Evolutionary conservation across 202 grass and related monocot species (phyloP).

Genomic region (Cymbopogon flexuosus): DNA sequence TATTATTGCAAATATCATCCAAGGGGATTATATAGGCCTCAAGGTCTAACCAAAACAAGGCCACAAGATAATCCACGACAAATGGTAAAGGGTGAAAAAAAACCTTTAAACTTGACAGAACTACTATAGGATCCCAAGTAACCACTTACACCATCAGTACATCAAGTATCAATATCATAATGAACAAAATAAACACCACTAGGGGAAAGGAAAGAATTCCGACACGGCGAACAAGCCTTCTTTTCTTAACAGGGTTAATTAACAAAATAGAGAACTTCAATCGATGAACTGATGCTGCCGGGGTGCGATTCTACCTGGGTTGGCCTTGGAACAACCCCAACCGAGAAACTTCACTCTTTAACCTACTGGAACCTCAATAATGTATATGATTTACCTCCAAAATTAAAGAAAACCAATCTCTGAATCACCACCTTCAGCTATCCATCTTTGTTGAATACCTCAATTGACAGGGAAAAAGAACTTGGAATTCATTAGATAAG

Average conservation of each 20-base stretch:
- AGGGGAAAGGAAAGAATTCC: constrained; percentile 44
- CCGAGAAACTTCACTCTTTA: constrained; percentile 42
- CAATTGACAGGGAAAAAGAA: constrained; percentile 43
- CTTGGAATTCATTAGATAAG: constrained; percentile 42
- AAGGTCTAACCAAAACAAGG: constrained; percentile 47
- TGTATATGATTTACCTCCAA: constrained; percentile 55
- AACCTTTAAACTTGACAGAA: constrained; percentile 33
- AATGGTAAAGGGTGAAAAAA: constrained; percentile 24
- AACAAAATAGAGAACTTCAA: constrained; percentile 36
- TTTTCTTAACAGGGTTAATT: constrained; percentile 46
- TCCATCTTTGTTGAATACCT: constrained; percentile 38
- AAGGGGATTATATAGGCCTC: constrained; percentile 43
- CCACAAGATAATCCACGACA: constrained; percentile 29
- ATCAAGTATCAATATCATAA: constrained; percentile 49
- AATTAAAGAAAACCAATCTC: constrained; percentile 67
- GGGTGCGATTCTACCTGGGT: constrained; percentile 55
- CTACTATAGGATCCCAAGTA: constrained; percentile 42
- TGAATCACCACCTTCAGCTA: constrained; percentile 61
- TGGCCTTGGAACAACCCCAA: constrained; percentile 46
- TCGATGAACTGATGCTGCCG: constrained; percentile 50
- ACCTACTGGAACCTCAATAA: constrained; percentile 50
- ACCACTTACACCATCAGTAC: constrained; percentile 52
- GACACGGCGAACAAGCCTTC: constrained; percentile 3
- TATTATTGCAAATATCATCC: constrained; percentile 54
- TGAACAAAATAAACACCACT: constrained; percentile 47